Percentiles rank a stretch among this genome's conserved stretches.
Evolutionary conservation across 2,329 filamentous ascomycete genomes (phyloP).

Genomic region (Gliomastix tumulicola): DNA sequence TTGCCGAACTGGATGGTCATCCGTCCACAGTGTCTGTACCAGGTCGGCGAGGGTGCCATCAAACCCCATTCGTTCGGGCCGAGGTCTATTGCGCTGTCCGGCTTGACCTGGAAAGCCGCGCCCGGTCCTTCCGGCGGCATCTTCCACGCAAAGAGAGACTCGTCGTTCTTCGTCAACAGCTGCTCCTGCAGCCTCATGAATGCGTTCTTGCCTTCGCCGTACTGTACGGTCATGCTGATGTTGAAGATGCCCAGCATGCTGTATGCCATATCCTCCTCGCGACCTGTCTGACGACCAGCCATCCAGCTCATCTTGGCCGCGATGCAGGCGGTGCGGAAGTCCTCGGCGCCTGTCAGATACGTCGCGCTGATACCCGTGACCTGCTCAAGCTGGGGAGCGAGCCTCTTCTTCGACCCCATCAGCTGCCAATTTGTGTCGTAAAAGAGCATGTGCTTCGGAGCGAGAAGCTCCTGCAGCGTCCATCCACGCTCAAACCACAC

Average conservation of each 20-base stretch:
- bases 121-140: background rate
- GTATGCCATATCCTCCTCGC: constrained; percentile 18
- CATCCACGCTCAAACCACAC: constrained; percentile 34
- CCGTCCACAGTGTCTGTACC: constrained; percentile 1
- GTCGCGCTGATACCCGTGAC: background rate
- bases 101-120: background rate
- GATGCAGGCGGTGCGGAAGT: background rate
- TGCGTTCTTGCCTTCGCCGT: constrained; percentile 14
- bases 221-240: constrained; percentile 18
- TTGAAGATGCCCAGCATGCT: constrained; percentile 18
- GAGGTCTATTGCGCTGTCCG: background rate
- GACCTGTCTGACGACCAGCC: constrained; percentile 12
- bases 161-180: constrained; percentile 5
- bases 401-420: background rate
- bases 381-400: background rate
- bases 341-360: background rate
- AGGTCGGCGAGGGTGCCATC: constrained; percentile 2
- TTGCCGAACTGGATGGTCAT: constrained; percentile 1
- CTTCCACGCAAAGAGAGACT: constrained; percentile 10
- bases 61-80: constrained; percentile 5
- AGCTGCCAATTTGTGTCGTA: constrained; percentile 16
- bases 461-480: constrained; percentile 62
- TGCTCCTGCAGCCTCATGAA: constrained; percentile 14
- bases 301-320: constrained; percentile 14
- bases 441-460: constrained; percentile 16